phyloP scores from a whole-genome alignment of 495 filamentous ascomycete species.

The Penicillium malachiteum region DNA sequence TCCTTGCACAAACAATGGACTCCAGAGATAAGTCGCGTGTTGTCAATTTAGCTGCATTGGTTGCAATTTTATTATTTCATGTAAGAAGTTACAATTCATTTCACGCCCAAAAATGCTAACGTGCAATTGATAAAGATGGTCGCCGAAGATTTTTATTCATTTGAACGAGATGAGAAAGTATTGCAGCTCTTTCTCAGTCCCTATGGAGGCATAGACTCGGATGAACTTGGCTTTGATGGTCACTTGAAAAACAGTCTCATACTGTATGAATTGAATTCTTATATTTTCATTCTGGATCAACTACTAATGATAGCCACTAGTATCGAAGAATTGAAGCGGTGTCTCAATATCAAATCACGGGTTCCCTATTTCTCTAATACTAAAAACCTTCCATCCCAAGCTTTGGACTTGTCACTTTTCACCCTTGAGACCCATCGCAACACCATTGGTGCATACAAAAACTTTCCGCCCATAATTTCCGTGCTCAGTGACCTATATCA shows the following conservation, averaged over 20 bases:
- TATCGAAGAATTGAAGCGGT: neutral
- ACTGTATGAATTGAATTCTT: neutral
- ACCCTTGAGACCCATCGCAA: neutral
- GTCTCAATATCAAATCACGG: neutral
- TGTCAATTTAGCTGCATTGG: constrained; percentile 8
- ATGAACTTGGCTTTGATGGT: constrained; percentile 13
- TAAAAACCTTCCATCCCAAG: too few relatives aligned
- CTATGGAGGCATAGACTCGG: constrained; percentile 7
- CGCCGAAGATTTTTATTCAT: constrained; percentile 5
- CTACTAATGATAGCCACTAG: neutral
- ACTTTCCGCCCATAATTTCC: neutral
- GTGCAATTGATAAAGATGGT: constrained; percentile 4
- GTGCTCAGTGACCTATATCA: neutral
- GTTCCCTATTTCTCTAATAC: neutral
- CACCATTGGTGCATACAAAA: too few relatives aligned
- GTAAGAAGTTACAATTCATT: neutral
- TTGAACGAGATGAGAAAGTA: constrained; percentile 9
- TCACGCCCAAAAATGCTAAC: neutral
- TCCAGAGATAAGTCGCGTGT: constrained; percentile 3
- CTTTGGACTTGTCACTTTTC: neutral
- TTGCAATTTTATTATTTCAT: constrained; percentile 18
- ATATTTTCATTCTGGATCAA: neutral
- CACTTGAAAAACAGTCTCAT: constrained; percentile 10
- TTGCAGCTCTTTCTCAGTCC: neutral
- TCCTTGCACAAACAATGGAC: constrained; percentile 4